Evolutionary conservation across 2,329 filamentous ascomycete genomes (phyloP).

Genomic region (Ceratocystis albifundus): DNA sequence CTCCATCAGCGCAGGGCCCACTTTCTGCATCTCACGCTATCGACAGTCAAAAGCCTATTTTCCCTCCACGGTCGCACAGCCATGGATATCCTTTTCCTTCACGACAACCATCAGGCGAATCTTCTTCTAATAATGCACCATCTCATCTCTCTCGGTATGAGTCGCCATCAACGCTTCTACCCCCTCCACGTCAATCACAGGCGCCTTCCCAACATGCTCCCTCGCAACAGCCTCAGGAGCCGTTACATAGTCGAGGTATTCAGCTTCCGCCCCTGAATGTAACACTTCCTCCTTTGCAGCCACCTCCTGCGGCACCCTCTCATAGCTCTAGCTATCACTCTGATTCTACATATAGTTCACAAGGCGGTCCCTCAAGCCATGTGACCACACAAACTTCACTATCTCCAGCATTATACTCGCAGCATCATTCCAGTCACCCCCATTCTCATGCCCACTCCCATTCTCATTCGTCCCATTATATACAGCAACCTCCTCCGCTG

Average conservation of each 20-base stretch:
- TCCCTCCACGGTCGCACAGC: constrained; percentile 9
- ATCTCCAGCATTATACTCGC: neutral
- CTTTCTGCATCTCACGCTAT: constrained; percentile 26
- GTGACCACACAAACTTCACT: constrained; percentile 1
- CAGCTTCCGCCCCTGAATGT: constrained; percentile 10
- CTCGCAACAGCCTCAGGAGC: neutral
- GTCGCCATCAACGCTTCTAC: constrained; percentile 3
- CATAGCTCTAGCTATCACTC: constrained; percentile 20
- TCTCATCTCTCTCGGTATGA: neutral
- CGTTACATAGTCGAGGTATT: neutral
- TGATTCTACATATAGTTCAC: constrained; percentile 11
- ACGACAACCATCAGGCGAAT: neutral
- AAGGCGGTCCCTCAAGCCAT: neutral
- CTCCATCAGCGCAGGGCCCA: constrained; percentile 22
- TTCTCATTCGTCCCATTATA: constrained; percentile 12
- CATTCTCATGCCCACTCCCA: constrained; percentile 9
- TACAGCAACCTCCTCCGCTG: constrained; percentile 15
- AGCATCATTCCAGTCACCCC: neutral
- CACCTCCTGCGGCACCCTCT: constrained; percentile 17
- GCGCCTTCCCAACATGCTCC: constrained; percentile 21
- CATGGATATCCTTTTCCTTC: constrained; percentile 1
- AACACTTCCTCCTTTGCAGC: constrained; percentile 14
- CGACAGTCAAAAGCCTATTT: neutral
- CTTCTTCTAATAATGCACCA: neutral
- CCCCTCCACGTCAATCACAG: constrained; percentile 9